Evolutionary conservation across 805 yeast genomes (phyloP), one percentile per base, ranked within the genome.

Genomic region (Kodamaea kaohsiungensis): DNA sequence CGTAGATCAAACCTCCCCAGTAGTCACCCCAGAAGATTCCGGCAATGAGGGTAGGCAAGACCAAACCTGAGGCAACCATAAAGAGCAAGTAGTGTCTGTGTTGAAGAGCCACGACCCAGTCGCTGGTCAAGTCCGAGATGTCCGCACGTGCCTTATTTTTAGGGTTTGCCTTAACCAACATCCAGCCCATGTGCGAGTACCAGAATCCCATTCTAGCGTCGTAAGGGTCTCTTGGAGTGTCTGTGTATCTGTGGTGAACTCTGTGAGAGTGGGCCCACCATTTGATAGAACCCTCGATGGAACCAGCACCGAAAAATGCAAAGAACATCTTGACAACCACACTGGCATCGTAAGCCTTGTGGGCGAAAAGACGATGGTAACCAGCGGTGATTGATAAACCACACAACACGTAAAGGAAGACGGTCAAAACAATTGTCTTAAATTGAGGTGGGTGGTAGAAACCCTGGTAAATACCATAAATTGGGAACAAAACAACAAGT

Each of bases 191-290:
- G 74, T 89, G 96, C 30, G 90, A 83, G 67, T 80, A 89, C 91
- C 92, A 88, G 70, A 88, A 84, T 15, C 96, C 96, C 65, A 77
- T 78, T 75, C 92, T 82, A 16, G 96, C 95, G 67, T 89, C 95
- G 66, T 88, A 89, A 51, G 96, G 96, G 70, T 89, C 96, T 76
- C 93, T 83, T 54, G 71, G 62, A 25, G 95, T 89, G 72, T 89
- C 96, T 4, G 95, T 88, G 72, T 87, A 89, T 76, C 96, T 81
- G 74, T 89, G 96, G 70, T 89, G 96, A 53, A 88, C 80, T 81
- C 96, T 82, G 73, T 89, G 96, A 51, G 88, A 81, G 68, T 88
- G 95, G 48, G 87, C 83, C 96, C 96, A 89, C 95, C 95, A 88
- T 71, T 88, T 88, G 69, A 88, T 85, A 43, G 93, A 87, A 60